Evolutionary conservation across 495 filamentous ascomycete genomes (phyloP), one percentile per base, ranked within the genome.

Genomic region (Parathielavia appendiculata): DNA sequence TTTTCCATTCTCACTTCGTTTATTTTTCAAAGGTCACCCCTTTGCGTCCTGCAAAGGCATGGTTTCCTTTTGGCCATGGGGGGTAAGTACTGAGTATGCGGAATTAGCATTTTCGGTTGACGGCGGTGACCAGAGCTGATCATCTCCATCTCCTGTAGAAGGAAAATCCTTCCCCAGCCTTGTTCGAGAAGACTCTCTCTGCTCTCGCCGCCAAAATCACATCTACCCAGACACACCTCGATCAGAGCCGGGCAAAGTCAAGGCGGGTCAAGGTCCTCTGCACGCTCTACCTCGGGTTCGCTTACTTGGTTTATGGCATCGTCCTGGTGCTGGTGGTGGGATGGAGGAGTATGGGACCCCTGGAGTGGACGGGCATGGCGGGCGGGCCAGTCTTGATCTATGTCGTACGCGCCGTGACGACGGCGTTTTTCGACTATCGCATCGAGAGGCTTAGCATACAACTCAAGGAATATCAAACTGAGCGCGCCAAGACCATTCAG

Each of bases 131-230:
- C 35, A 10, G 10, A 34, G 30, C 57, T 58, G 38, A 61, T 39
- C 17, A 38, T 8, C 12, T 11, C 17, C 14, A 0, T 20, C 17
- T 35, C n/a, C 19, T 38, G 16, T 64, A 95, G 90, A 83, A 86
- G 73, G 82, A 90, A 58, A 84, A 89, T 65, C 87, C 82, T 69
- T 96, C 92, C 63, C 87, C 92, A 2, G 92, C 92, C 40, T 88
- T 85, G 6, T 98, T 97, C 65, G 93, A 98, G 72, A 95, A 91
- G 74, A 82, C 86, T 0, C 85, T 98, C 43, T 87, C 88, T 16
- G 80, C 83, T 12, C 81, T 98, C 43, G 84, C 91, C 14, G 76
- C 76, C 30, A 95, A 92, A 76, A 95, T 97, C 67, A 77, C 86
- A 16, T 76, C 83, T 47, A 81, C 85, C 34, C 86, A 84, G 60